These are phyloP conservation scores for Neocatenulostroma microsporum DNA, from an alignment of 2,329 filamentous ascomycete species.

Conservation along the genomic window DNA sequence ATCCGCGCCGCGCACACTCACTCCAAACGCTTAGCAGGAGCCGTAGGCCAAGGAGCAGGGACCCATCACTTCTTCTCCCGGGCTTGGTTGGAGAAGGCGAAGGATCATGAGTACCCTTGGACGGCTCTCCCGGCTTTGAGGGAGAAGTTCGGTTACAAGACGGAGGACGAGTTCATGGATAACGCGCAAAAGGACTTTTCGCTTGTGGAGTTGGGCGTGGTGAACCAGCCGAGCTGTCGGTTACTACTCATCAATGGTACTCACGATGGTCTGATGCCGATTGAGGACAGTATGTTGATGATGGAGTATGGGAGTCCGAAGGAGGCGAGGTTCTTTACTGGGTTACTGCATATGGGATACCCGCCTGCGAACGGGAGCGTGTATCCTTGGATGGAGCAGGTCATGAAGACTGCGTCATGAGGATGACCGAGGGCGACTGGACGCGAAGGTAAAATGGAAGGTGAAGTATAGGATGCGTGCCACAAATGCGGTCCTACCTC, in stretches of 20 bases:
- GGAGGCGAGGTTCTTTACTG: constrained; percentile 56
- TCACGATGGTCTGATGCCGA: constrained; percentile 58
- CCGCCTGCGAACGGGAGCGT: constrained; percentile 51
- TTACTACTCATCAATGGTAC: constrained; percentile 55
- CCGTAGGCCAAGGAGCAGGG: constrained; percentile 56
- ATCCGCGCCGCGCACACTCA: constrained; percentile 61
- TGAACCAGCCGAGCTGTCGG: constrained; percentile 49
- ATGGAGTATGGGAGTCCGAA: constrained; percentile 59
- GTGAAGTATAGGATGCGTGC: too few relatives aligned
- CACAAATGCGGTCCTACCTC: too few relatives aligned
- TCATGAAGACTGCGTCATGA: constrained; percentile 33
- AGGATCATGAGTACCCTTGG: constrained; percentile 54
- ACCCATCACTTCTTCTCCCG: constrained; percentile 54
- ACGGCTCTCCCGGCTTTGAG: constrained; percentile 40
- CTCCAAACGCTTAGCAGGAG: constrained; percentile 44
- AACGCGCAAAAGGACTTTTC: constrained; percentile 55
- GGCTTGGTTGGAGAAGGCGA: constrained; percentile 54
- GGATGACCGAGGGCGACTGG: too few relatives aligned
- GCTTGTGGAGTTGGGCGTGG: constrained; percentile 51
- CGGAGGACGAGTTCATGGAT: constrained; percentile 48
- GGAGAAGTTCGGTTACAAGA: constrained; percentile 54
- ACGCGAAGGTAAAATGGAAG: too few relatives aligned
- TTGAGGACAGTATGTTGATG: constrained; percentile 58
- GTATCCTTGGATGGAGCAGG: constrained; percentile 55
- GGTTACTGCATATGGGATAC: constrained; percentile 60